Percentiles rank a stretch among this genome's conserved stretches.
Evolutionary conservation across 1,139 yeast species (phyloP).

Genomic region (Pichia sp.): DNA sequence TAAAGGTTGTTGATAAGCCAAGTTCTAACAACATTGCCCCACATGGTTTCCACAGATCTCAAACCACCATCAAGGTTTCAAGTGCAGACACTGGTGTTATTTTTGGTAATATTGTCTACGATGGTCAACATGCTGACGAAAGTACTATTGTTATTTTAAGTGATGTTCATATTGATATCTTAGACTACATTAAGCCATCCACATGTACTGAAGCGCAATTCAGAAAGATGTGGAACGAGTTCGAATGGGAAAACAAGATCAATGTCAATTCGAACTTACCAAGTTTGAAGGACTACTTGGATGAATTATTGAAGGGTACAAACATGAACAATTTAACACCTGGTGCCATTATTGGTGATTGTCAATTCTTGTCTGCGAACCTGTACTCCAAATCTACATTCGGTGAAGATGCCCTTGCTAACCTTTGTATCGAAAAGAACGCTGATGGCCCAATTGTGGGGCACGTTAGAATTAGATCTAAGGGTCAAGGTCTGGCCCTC

Average conservation of each 20-base stretch:
- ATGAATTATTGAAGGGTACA: slow-evolving; percentile 75
- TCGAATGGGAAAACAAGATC: slow-evolving; percentile 99
- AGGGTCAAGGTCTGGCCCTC: slow-evolving; percentile 96
- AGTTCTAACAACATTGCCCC: slow-evolving; percentile 94
- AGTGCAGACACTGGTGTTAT: slow-evolving; percentile 98
- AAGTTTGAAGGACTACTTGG: slow-evolving; percentile 76
- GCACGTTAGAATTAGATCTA: slow-evolving; percentile 94
- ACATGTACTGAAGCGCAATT: slow-evolving; percentile 83
- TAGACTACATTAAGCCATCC: slow-evolving; percentile 97
- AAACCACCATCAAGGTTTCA: slow-evolving; percentile 89
- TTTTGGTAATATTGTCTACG: slow-evolving; percentile 95
- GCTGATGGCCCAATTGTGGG: slow-evolving; percentile 80
- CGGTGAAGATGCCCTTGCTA: slow-evolving; percentile 98
- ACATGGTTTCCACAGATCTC: slow-evolving; percentile 90
- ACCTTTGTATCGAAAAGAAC: slow-evolving; percentile 86
- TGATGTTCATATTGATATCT: slow-evolving; percentile 93
- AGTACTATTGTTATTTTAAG: slow-evolving; percentile 87
- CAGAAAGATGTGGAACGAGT: slow-evolving; percentile 99
- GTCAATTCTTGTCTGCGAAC: slow-evolving; percentile 93
- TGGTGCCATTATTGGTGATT: slow-evolving; percentile 82
- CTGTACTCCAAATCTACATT: slow-evolving; percentile 90
- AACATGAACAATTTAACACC: slow-evolving; percentile 95
- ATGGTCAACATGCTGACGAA: slow-evolving; percentile 93
- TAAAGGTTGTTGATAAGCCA: slow-evolving; percentile 93
- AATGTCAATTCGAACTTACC: slow-evolving; percentile 73